Conservation (phyloP, 805 yeast genomes). For the Metschnikowia borealis region DNA sequence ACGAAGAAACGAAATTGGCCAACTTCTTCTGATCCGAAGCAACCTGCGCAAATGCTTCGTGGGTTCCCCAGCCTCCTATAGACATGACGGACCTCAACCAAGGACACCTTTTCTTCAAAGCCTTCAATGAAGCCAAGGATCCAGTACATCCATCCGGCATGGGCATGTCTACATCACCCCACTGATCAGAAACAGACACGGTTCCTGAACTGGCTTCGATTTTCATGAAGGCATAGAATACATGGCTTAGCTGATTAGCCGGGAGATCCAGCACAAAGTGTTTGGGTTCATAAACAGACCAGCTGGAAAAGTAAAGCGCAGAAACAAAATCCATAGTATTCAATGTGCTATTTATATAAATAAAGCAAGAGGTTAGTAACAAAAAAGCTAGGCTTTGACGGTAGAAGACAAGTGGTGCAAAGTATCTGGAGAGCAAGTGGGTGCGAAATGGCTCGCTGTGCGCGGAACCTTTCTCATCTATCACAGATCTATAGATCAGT, state of each 20-base stretch:
- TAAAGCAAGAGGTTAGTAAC: too few species aligned
- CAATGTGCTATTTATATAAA: background rate
- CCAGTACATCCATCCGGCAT: conserved; percentile 31
- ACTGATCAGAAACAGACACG: conserved; percentile 53
- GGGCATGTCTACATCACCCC: conserved; percentile 57
- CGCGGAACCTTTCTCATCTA: too few species aligned
- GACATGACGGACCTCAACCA: conserved; percentile 61
- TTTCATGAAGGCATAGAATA: conserved; percentile 74
- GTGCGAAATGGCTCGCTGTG: too few species aligned
- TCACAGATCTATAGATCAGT: too few species aligned
- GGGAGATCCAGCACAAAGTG: conserved; percentile 65
- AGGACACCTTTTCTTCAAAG: conserved; percentile 38
- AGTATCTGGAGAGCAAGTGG: too few species aligned
- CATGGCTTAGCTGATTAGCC: conserved; percentile 50
- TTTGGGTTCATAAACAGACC: conserved; percentile 40
- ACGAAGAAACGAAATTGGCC: conserved; percentile 46
- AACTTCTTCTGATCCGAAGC: conserved; percentile 22
- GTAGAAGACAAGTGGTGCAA: too few species aligned
- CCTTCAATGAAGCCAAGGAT: conserved; percentile 28
- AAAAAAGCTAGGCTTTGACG: too few species aligned
- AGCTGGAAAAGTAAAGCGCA: conserved; percentile 45
- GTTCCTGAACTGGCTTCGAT: conserved; percentile 53
- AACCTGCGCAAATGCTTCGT: conserved; percentile 33
- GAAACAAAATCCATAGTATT: conserved; percentile 5
- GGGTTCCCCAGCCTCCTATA: conserved; percentile 76